Evolutionary conservation across 192 early-diverging fungal species (phyloP), one percentile per base, ranked within the genome.

Genomic region (Piromyces finnis): DNA sequence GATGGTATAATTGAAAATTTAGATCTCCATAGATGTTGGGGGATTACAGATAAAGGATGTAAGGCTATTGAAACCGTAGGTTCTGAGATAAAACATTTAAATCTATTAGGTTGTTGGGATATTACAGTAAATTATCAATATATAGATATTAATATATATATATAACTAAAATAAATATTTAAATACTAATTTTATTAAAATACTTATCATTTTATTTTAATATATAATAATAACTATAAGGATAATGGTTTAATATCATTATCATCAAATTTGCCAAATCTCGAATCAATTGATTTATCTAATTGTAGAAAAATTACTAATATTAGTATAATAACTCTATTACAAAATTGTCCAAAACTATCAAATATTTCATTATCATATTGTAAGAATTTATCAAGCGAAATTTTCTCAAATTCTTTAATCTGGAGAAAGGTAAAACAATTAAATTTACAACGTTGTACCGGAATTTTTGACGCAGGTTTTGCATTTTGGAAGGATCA

Each of bases 271-370:
- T 91, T 89, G 37, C 82, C 82, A 14, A 83, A 83, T 26, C 84
- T 95, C 3, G 78, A 81, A 17, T 83, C 78, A 5, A 80, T 95
- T n/a, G 90, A 95, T 82, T 83, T 95, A 29, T 89, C 88, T n/a
- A 95, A 95, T 81, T 95, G 94, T 82, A 83, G 93, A 26, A 94
- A 95, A 83, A 86, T 95, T 0, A 92, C 90, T 13, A 89, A 93
- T 79, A 82, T 80, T 11, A 91, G 90, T 16, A 84, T 95, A 5
- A 83, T 84, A 28, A 35, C 82, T 12, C 81, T 94, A 2, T 83
- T 93, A 78, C 85, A 88, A 59, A 85, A 81, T 22, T 83, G 84
- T 22, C 68, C 80, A 29, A 77, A 36, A 39, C 12, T 89, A 78
- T 36, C 83, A 29, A 30, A 77, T 30, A 32, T 95, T 15, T 85